These are phyloP conservation scores for Kwoniella shandongensis DNA, from an alignment of 768 basidiomycete species.

Conservation along the genomic window DNA sequence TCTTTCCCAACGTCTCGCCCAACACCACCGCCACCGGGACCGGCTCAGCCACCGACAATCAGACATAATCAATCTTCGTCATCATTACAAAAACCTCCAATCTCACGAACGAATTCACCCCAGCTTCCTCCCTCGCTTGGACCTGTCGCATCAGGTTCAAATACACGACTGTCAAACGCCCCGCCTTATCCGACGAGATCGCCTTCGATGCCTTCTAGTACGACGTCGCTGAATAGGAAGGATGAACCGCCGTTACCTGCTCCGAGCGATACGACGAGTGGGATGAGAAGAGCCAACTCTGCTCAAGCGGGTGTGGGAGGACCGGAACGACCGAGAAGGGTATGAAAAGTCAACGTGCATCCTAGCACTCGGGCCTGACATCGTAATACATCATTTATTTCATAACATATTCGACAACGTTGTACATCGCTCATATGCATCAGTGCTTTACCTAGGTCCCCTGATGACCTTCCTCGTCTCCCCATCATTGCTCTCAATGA, in stretches of 20 bases:
- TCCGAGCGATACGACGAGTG: constrained; percentile 18
- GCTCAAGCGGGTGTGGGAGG: constrained; percentile 5
- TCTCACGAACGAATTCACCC: too few species aligned
- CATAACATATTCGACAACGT: too few species aligned
- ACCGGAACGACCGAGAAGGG: neutral
- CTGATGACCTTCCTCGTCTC: constrained; percentile 7
- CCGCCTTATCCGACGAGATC: constrained; percentile 1
- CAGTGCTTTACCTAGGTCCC: neutral
- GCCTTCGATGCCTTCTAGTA: neutral
- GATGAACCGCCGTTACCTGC: constrained; percentile 1
- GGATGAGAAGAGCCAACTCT: constrained; percentile 22
- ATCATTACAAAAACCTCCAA: too few species aligned
- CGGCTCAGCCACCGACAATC: too few species aligned
- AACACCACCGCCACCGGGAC: neutral
- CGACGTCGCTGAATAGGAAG: neutral
- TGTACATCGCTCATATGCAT: too few species aligned
- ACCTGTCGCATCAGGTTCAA: too few species aligned
- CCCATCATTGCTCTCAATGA: constrained; percentile 16
- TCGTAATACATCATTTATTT: too few species aligned
- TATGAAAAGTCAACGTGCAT: too few species aligned
- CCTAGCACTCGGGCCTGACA: too few species aligned
- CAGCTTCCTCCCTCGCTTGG: too few species aligned
- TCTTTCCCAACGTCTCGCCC: neutral
- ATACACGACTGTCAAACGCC: neutral
- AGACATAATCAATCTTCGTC: too few species aligned